Conservation (phyloP, 768 basidiomycete genomes). For the Mycena rosella region DNA sequence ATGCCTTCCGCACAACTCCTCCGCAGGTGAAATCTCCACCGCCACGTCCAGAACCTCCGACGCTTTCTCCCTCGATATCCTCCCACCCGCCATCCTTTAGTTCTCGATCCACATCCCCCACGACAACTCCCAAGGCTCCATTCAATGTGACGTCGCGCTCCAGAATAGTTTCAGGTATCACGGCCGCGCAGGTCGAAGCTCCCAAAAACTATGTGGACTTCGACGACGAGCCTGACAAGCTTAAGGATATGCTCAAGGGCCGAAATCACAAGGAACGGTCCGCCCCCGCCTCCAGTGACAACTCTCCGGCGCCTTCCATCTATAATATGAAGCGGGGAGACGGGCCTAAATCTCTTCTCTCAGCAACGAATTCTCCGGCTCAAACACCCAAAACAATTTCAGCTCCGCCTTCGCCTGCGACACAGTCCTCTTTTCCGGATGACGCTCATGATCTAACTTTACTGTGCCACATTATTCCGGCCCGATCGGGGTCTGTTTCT, state of each 20-base stretch:
- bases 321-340: slow-evolving; percentile 46
- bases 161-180: slow-evolving; percentile 79
- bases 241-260: slow-evolving; percentile 80
- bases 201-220: slow-evolving; percentile 85
- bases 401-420: slow-evolving; percentile 54
- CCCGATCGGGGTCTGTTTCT: slow-evolving; percentile 56
- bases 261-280: slow-evolving; percentile 57
- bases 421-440: slow-evolving; percentile 42
- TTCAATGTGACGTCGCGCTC: slow-evolving; percentile 70
- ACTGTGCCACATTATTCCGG: slow-evolving; percentile 63
- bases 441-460: slow-evolving; percentile 46
- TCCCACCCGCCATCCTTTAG: slow-evolving; percentile 36
- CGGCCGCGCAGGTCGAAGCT: slow-evolving; percentile 78
- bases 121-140: slow-evolving; percentile 58
- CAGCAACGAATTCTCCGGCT: slow-evolving; percentile 59
- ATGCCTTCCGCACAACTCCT: slow-evolving; percentile 50
- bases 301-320: slow-evolving; percentile 31
- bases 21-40: slow-evolving; percentile 34
- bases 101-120: slow-evolving; percentile 53
- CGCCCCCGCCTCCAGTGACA: slow-evolving; percentile 21
- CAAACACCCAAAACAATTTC: slow-evolving; percentile 56
- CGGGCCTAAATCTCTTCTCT: slow-evolving; percentile 58
- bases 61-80: slow-evolving; percentile 34
- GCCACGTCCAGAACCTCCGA: slow-evolving; percentile 28
- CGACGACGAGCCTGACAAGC: slow-evolving; percentile 82